Base-by-base conservation (phyloP, 805 yeast species). In the Hanseniaspora meyeri region DNA sequence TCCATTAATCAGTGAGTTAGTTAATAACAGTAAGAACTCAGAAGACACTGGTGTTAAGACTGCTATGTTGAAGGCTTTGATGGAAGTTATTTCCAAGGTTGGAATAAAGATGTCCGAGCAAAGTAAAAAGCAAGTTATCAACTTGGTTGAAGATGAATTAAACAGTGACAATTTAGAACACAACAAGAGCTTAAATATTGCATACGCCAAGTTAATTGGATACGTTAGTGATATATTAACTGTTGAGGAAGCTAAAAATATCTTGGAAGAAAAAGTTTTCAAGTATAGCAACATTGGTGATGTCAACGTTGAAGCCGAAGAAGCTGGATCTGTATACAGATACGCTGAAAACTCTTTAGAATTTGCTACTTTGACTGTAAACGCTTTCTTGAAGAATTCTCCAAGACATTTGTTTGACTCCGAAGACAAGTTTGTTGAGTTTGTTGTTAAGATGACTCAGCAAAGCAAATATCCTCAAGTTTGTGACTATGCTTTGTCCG, bases 1-100 rank as follows among this genome's bases (percentile, higher is more conserved):
- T 68, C 95, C 97, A 3, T 77, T 91, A 57, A 88, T 89, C 7
- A 77, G 86, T 43, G 97, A 91, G 66, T 75, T 90, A 59, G 82
- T 89, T 14, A 70, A 80, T 47, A 93, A 93, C 54, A 87, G 87
- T 14, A 83, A 79, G 63, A 74, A 75, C 58, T 75, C 86, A 20
- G 74, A 75, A n/a, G 82, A 80, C 59, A 70, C 71, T 47, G 91
- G 88, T 55, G 89, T 89, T 29, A 85, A 85, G 62, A 79, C 87
- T 11, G 87, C 97, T 0, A 86, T 90, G 85, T 74, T 89, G 63
- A 81, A 81, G 63, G 97, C 95, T 0, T 72, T 91, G 63, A 73
- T 85, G 53, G 95, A 87, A 66, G 93, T 91, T 55, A 86, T 88
- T 34, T 70, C 76, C 39, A 83, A 81, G 63, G 90, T 91, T 16